Percentiles rank a stretch among this genome's conserved stretches.
phyloP scores from a whole-genome alignment of 169 alveolate species.

The Plasmodium ovale region DNA sequence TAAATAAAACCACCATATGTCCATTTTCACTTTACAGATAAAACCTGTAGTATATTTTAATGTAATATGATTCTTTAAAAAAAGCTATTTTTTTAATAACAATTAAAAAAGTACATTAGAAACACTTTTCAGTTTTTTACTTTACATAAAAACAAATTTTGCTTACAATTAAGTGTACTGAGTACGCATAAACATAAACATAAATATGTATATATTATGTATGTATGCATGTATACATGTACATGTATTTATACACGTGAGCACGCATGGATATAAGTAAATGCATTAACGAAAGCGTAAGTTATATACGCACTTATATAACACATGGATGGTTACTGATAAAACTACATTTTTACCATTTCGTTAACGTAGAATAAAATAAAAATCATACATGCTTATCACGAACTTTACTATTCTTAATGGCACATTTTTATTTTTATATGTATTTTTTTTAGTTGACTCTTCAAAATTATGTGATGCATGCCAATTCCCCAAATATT shows the following conservation, averaged over 20 bases:
- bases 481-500: not conserved
- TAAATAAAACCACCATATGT: conserved; percentile 20
- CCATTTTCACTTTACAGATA: conserved; percentile 14
- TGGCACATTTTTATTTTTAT: not conserved
- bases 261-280: too few species aligned
- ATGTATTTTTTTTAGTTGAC: too few species aligned
- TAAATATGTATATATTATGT: too few species aligned
- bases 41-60: not conserved
- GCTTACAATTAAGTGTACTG: not conserved
- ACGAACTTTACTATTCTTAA: not conserved
- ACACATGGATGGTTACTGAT: not conserved
- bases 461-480: not conserved
- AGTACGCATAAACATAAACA: not conserved
- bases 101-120: not conserved
- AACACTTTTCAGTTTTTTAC: too few species aligned
- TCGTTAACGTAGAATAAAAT: not conserved
- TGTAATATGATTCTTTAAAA: not conserved
- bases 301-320: too few species aligned
- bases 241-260: not conserved
- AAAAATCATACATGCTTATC: conserved; percentile 5
- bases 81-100: not conserved
- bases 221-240: conserved; percentile 1
- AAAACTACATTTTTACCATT: conserved; percentile 5
- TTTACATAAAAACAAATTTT: not conserved
- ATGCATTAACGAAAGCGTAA: too few species aligned